These are phyloP conservation scores for Pythium scleroteichum DNA, from an alignment of 352 stramenopile species.

Conservation along the genomic window DNA sequence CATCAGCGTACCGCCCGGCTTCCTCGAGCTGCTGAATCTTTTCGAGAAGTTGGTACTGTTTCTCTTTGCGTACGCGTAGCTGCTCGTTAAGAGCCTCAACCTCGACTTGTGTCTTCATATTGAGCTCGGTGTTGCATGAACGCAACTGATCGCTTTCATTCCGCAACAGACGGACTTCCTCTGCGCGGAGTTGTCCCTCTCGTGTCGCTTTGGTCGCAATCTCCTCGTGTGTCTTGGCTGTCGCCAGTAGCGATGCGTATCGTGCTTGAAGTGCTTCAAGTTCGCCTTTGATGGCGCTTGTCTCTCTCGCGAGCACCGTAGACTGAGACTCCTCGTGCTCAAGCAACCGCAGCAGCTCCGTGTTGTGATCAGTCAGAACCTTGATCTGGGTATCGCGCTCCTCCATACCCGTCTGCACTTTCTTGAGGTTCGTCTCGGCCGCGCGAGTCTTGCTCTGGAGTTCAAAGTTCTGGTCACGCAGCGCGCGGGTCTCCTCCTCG, in stretches of 20 bases:
- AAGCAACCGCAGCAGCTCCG: slow-evolving; percentile 92
- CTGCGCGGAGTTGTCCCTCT: slow-evolving; percentile 91
- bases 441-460: slow-evolving; percentile 87
- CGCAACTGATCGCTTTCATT: slow-evolving; percentile 92
- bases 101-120: slow-evolving; percentile 95
- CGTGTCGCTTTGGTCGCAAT: slow-evolving; percentile 84
- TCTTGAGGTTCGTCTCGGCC: slow-evolving; percentile 85
- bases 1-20: slow-evolving; percentile 90
- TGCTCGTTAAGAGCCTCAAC: slow-evolving; percentile 96
- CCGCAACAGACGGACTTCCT: slow-evolving; percentile 93
- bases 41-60: slow-evolving; percentile 97
- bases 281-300: slow-evolving; percentile 60
- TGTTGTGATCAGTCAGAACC: slow-evolving; percentile 95
- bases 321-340: slow-evolving; percentile 94
- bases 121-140: slow-evolving; percentile 90
- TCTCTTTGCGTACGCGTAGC: slow-evolving; percentile 95
- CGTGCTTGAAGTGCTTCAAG: slow-evolving; percentile 87
- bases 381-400: slow-evolving; percentile 93
- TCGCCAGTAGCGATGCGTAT: slow-evolving; percentile 89
- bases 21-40: slow-evolving; percentile 96
- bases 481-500: slow-evolving; percentile 90
- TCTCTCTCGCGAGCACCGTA: slow-evolving; percentile 58
- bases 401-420: slow-evolving; percentile 72
- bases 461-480: slow-evolving; percentile 94
- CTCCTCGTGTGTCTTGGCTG: slow-evolving; percentile 93